Percentiles rank a stretch among this genome's conserved stretches.
These are phyloP conservation scores for Aspergillus japonicus DNA, from an alignment of 2,329 filamentous ascomycete species.

Conservation along the genomic window DNA sequence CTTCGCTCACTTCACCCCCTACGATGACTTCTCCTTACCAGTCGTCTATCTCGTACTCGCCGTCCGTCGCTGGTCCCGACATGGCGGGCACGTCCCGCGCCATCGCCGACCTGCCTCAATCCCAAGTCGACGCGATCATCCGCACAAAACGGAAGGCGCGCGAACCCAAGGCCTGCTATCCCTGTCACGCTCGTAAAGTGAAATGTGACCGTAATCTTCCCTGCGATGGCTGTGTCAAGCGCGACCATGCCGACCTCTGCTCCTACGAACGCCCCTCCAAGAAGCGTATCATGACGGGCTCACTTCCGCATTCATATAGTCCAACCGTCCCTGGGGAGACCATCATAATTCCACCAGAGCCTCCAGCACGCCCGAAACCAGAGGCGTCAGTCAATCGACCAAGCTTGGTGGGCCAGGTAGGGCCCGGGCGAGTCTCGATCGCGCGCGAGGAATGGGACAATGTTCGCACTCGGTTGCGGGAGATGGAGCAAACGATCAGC, in stretches of 20 bases:
- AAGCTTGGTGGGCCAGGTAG: slow-evolving; percentile 15
- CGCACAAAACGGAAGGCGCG: slow-evolving; percentile 49
- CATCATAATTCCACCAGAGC: slow-evolving; percentile 21
- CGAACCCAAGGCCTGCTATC: slow-evolving; percentile 49
- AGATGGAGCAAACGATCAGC: slow-evolving; percentile 45
- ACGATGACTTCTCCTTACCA: slow-evolving; percentile 34
- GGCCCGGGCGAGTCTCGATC: slow-evolving; percentile 33
- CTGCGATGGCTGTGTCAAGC: slow-evolving; percentile 50
- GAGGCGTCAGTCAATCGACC: slow-evolving; percentile 20
- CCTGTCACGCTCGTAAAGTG: slow-evolving; percentile 48
- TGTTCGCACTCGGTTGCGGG: slow-evolving; percentile 41
- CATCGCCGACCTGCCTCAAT: slow-evolving; percentile 44
- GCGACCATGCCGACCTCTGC: slow-evolving; percentile 50
- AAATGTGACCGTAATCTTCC: slow-evolving; percentile 52
- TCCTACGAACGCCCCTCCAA: slow-evolving; percentile 51
- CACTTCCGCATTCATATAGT: slow-evolving; percentile 22
- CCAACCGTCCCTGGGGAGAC: slow-evolving; percentile 10
- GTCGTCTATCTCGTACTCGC: slow-evolving; percentile 30
- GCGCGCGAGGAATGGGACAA: slow-evolving; percentile 47
- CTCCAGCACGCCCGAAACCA: slow-evolving; percentile 23
- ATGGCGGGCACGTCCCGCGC: slow-evolving; percentile 26
- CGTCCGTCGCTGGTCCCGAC: slow-evolving; percentile 25
- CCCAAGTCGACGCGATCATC: slow-evolving; percentile 49
- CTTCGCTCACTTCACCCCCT: neutral
- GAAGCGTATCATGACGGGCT: slow-evolving; percentile 36